phyloP scores from a whole-genome alignment of 2,329 filamentous ascomycete species.

The Xylariaceae sp. region DNA sequence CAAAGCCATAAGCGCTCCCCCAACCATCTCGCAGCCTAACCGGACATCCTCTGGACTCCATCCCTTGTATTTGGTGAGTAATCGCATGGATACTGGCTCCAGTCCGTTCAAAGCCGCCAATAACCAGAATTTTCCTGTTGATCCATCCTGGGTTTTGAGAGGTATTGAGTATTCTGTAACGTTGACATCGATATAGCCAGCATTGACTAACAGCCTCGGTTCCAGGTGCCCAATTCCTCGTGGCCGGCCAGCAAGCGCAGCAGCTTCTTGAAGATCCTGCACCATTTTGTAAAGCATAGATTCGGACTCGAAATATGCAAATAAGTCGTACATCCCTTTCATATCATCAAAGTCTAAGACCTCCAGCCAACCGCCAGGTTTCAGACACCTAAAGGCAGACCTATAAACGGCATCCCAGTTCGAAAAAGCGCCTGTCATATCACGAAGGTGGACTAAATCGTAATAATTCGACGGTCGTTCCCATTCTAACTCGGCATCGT shows the following conservation, averaged over 20 bases:
- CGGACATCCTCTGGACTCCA: conserved; percentile 48
- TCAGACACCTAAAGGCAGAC: conserved; percentile 48
- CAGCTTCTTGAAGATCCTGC: conserved; percentile 40
- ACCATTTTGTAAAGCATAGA: conserved; percentile 42
- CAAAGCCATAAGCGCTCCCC: conserved; percentile 44
- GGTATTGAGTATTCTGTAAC: conserved; percentile 45
- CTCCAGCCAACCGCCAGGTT: conserved; percentile 54
- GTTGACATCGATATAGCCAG: conserved; percentile 49
- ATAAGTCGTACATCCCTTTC: conserved; percentile 36
- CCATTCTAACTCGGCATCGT: conserved; percentile 56
- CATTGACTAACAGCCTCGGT: conserved; percentile 40
- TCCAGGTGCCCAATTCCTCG: conserved; percentile 43
- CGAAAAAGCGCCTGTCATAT: conserved; percentile 51
- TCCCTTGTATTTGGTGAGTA: conserved; percentile 48
- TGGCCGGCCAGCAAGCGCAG: conserved; percentile 41
- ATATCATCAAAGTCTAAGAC: conserved; percentile 49
- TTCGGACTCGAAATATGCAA: conserved; percentile 39
- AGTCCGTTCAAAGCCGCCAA: conserved; percentile 47
- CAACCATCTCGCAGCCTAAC: conserved; percentile 42
- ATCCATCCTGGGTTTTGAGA: conserved; percentile 41
- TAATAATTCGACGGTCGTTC: conserved; percentile 47
- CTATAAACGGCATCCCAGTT: conserved; percentile 53
- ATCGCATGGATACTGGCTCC: conserved; percentile 45
- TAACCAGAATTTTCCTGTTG: conserved; percentile 50
- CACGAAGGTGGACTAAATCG: conserved; percentile 53